Evolutionary conservation across 1,284 basidiomycete species (phyloP), one percentile per base, ranked within the genome.

Genomic region (Ceratobasidium sp.): DNA sequence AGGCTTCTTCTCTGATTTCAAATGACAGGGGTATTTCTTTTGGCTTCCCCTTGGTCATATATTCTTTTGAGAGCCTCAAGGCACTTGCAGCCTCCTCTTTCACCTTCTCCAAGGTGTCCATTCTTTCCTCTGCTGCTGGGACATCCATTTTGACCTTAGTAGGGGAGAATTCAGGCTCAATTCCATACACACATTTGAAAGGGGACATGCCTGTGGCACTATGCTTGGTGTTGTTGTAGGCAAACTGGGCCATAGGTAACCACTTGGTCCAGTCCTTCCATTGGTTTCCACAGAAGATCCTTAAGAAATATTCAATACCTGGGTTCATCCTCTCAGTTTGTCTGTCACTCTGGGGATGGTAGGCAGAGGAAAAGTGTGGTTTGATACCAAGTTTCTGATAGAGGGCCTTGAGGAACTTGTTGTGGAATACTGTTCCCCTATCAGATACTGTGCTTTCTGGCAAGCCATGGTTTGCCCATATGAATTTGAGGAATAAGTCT

Each of bases 321-420:
- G 59, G 58, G 30, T 71, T 69, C 14, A 56, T 30, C 11, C 52
- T 39, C 41, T 71, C 57, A 0, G 57, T 47, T 27, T 69, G 67
- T 41, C 67, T 57, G 42, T 71, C 52, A 7, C 72, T 72, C 52
- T 75, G 68, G 0, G 73, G 74, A 49, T 74, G 73, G 39, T 71
- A 73, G 14, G 74, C 72, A 0, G 73, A 73, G 3, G 72, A 73
- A 42, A 71, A 71, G 44, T 33, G 69, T 42, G 39, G 73, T 33
- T 68, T 66, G 67, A 70, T 71, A 25, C 59, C 47, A 4, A 66
- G 56, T 16, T 14, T 2, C n/a, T 44, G 29, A 41, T 54, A 50
- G n/a, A 75, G 57, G 23, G 60, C 56, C 30, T 46, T n/a, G 71
- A 73, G 73, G 69, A 75, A 74, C 14, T 60, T 60, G 1, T 67